Evolutionary conservation across 805 yeast species (phyloP), one percentile per base, ranked within the genome.

Genomic region (Candida saitoana): DNA sequence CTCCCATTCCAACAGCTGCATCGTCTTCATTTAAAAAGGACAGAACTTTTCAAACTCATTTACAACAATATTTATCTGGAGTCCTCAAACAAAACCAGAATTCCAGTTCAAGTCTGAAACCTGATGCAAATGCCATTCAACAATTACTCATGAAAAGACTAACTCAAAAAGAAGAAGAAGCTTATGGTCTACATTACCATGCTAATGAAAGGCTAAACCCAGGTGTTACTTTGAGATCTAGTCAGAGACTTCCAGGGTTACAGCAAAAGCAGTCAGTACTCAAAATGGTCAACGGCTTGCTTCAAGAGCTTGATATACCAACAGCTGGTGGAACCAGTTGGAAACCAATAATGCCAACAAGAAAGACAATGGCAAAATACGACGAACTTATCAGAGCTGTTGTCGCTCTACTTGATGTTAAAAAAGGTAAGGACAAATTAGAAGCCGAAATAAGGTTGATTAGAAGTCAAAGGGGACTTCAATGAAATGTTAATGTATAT

Each of bases 291-390:
- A 80, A 84, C 31, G 75, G 77, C 14, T 72, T 81, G 8, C 62
- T 91, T 45, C 84, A 82, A 43, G 99, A 93, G 55, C 63, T 93
- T 45, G 89, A 82, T 3, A 63, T 93, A 7, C 84, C 96, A 0
- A 65, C 80, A 3, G 73, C 68, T 5, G 73, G 73, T 12, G 74
- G 73, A 9, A 69, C 72, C 4, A 55, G 62, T 18, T 69, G 69
- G 69, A 82, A 84, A 49, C 98, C 98, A 1, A 82, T 82, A 2
- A 83, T 93, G 83, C 91, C 96, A 3, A 86, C 98, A 0, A 79
- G 83, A 27, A 79, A 73, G 40, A 88, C 90, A 1, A 77, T 87
- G 62, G 73, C 81, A 5, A 80, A 79, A 54, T 89, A 84, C 56
- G 97, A 91, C 52, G 79, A 79, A 43, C 63, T 93, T 40, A 72